Evolutionary conservation across 2,329 filamentous ascomycete species (phyloP), one percentile per base, ranked within the genome.

Genomic region (Nigrograna mackinnonii): DNA sequence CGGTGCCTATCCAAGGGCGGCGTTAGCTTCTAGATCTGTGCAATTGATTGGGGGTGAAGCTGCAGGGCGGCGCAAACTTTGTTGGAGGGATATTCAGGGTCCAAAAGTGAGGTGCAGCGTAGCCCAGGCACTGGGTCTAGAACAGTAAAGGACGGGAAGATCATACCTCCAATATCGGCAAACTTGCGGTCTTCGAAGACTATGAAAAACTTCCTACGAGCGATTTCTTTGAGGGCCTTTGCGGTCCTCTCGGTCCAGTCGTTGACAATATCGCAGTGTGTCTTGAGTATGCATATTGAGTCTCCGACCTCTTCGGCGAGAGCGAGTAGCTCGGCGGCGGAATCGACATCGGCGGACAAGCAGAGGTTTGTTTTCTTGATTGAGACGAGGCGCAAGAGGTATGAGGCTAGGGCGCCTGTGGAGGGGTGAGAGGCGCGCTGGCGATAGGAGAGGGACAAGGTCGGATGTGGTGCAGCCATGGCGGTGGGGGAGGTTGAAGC

Each of bases 211-310:
- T 78, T 78, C 40, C 74, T 66, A 52, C 63, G 60, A 2, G 75
- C 70, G 32, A 79, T 68, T 26, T 77, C 75, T 36, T 70, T 64
- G 49, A 80, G 57, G 1, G 71, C 69, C 43, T 69, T 55, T 14
- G 77, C 76, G 2, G 79, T 82, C 43, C 78, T 72, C 45, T 79
- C 75, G 12, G 74, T 75, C 73, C 80, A 84, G 62, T 84, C 81
- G 48, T 77, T 74, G 52, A 84, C 77, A 39, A 81, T 81, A 63
- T 84, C 81, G 41, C 79, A 80, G 56, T 83, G 79, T 4, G 82
- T 79, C 63, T 83, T 81, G 41, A 84, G 69, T 20, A 84, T 64
- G 50, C 79, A 81, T 43, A 84, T 83, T 47, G 78, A 75, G 51
- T 83, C 79, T 45, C 82, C 81, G 13, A 83, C 72, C 24, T 82